Base-by-base conservation (phyloP, 2,329 filamentous ascomycete genomes). In the Epichloe festucae region DNA sequence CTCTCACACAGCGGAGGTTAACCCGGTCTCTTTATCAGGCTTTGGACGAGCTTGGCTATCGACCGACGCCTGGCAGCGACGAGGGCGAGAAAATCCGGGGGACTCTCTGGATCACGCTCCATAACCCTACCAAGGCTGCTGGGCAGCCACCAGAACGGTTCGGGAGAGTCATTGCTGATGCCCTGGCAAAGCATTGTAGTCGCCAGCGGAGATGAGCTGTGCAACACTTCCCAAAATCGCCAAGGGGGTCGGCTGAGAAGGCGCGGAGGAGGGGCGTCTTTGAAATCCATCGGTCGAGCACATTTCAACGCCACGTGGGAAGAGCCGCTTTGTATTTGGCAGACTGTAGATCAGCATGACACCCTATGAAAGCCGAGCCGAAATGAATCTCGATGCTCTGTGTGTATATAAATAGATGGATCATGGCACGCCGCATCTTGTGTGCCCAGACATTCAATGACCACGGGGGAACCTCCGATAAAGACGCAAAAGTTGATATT, bases 31-130 rank as follows among this genome's bases (percentile, higher is more conserved):
- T 68, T 17, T 65, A 62, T 54, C 23, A 38, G 17, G 59, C 61
- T 3, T 49, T 69, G 47, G 55, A 59, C 40, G 54, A 59, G 5
- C 51, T 62, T 44, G 64, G 64, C 19, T 61, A 63, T 45, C 49
- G 15, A 17, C 12, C 53, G 7, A 46, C 42, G 27, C 43, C 58
- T 46, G 45, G 57, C 2, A 27, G 49, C 3, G 54, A 47, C 2
- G 36, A 41, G 12, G 51, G 38, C 14, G 55, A 43, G 46, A 51
- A 57, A 21, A 54, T 65, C 2, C 42, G 53, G 12, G 12, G 63
- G 0, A 64, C 63, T 2, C 42, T 65, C 4, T 62, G 60, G 60
- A 19, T 63, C 1, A 57, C 49, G 2, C 12, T 62, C 8, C 34
- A 49, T 7, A 34, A 61, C 19, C 54, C 61, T 1, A 14, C 57